phyloP scores from a whole-genome alignment of 1,139 yeast species.

The Meyerozyma athensensis region DNA sequence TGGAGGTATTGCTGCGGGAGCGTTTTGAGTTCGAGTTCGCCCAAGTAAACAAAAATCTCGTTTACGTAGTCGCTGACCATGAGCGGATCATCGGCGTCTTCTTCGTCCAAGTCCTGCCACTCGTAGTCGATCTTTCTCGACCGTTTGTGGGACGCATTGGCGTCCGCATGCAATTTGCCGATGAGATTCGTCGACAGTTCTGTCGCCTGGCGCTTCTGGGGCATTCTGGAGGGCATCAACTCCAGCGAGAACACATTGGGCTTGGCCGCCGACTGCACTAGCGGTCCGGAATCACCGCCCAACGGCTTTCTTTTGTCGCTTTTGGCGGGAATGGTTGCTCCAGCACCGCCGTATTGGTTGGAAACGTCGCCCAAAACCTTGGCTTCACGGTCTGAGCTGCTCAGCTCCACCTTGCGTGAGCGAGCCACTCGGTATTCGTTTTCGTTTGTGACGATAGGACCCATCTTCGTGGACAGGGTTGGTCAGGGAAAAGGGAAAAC shows the following conservation, averaged over 20 bases:
- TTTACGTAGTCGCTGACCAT: conserved; percentile 93
- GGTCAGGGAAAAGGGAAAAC: neutral
- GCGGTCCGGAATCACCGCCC: conserved; percentile 33
- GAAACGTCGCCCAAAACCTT: conserved; percentile 40
- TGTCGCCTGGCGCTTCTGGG: conserved; percentile 54
- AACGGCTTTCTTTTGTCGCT: conserved; percentile 25
- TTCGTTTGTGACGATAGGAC: conserved; percentile 38
- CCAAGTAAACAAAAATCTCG: conserved; percentile 79
- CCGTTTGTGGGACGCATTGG: conserved; percentile 25
- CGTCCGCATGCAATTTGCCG: conserved; percentile 33
- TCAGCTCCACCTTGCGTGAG: conserved; percentile 12
- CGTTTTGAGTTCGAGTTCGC: conserved; percentile 68
- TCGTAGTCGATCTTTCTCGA: conserved; percentile 45
- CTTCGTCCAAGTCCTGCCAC: conserved; percentile 92
- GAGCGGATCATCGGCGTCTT: conserved; percentile 85
- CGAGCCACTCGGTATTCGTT: conserved; percentile 37
- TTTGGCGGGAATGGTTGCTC: conserved; percentile 8
- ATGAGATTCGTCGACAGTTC: conserved; percentile 48
- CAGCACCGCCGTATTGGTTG: conserved; percentile 27
- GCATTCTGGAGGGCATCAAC: conserved; percentile 39
- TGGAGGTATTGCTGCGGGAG: conserved; percentile 75
- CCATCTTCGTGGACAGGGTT: conserved; percentile 19
- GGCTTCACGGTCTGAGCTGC: conserved; percentile 5
- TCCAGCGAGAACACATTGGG: conserved; percentile 4
- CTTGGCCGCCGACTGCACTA: conserved; percentile 16